Conservation (phyloP, 75 land plant genomes). For the Selaginella moellendorffii region DNA sequence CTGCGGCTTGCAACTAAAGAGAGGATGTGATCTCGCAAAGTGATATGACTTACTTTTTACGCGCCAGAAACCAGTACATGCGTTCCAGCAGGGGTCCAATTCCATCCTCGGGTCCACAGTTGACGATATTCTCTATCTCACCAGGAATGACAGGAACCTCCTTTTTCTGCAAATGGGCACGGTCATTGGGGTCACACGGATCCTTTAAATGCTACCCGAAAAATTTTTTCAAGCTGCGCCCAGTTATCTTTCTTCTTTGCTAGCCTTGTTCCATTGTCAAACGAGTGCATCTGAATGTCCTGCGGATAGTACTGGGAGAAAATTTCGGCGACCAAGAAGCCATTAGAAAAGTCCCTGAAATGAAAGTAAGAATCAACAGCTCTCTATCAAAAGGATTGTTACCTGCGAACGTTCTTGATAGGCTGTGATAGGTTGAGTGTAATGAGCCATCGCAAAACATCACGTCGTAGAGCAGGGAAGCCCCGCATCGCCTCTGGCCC, state of each 20-base stretch:
- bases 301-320: slow-evolving; percentile 28
- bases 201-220: too few relatives aligned
- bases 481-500: slow-evolving; percentile 3
- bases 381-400: too few relatives aligned
- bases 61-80: slow-evolving; percentile 23
- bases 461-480: slow-evolving; percentile 25
- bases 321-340: slow-evolving; percentile 33
- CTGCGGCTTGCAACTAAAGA: background rate
- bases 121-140: slow-evolving; percentile 27
- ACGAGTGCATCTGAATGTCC: slow-evolving; percentile 33
- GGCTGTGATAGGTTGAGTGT: slow-evolving; percentile 28
- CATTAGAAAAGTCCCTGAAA: slow-evolving; percentile 30
- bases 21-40: slow-evolving; percentile 8
- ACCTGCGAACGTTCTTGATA: slow-evolving; percentile 30
- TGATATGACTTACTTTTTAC: slow-evolving; percentile 16
- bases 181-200: too few relatives aligned
- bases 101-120: slow-evolving; percentile 23
- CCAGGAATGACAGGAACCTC: slow-evolving; percentile 21
- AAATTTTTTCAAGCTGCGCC: slow-evolving; percentile 24
- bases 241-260: slow-evolving; percentile 31
- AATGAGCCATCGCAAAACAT: slow-evolving; percentile 29
- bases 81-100: slow-evolving; percentile 24
- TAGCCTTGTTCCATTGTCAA: slow-evolving; percentile 20
- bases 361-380: too few relatives aligned
- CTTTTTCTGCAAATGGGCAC: slow-evolving; percentile 19